These are phyloP conservation scores for Spathaspora girioi DNA, from an alignment of 805 yeast species.

Conservation along the genomic window DNA sequence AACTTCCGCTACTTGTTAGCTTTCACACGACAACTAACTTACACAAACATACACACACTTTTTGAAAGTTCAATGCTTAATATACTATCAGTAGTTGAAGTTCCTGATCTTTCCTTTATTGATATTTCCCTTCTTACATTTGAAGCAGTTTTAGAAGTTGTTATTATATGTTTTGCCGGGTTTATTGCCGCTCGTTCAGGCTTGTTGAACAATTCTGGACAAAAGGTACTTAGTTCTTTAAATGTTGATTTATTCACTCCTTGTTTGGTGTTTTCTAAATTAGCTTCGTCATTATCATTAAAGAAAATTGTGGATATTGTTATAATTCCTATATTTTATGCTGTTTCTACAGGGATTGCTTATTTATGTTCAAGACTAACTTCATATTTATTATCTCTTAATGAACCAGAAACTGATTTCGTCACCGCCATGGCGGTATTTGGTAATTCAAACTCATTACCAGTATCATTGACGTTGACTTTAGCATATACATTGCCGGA, in stretches of 20 bases:
- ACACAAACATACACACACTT: not conserved
- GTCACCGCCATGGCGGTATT: slow-evolving; percentile 97
- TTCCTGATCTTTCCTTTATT: slow-evolving; percentile 28
- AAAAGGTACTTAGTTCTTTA: slow-evolving; percentile 68
- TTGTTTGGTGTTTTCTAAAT: slow-evolving; percentile 84
- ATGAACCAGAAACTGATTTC: slow-evolving; percentile 77
- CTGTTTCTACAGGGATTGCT: slow-evolving; percentile 77
- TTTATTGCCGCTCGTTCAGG: slow-evolving; percentile 78
- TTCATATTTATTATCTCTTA: slow-evolving; percentile 52
- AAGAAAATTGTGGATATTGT: slow-evolving; percentile 76
- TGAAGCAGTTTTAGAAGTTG: slow-evolving; percentile 89
- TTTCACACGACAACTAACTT: not conserved
- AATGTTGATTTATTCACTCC: slow-evolving; percentile 95
- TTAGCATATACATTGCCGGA: slow-evolving; percentile 73
- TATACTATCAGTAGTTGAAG: not conserved
- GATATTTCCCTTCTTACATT: slow-evolving; percentile 68
- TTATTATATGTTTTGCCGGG: slow-evolving; percentile 81
- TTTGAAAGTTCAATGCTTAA: not conserved
- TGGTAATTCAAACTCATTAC: slow-evolving; percentile 92
- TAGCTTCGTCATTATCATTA: slow-evolving; percentile 63
- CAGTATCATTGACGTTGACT: slow-evolving; percentile 85
- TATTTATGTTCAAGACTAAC: slow-evolving; percentile 56
- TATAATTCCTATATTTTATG: slow-evolving; percentile 80
- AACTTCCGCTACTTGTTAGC: not conserved
- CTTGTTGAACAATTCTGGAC: slow-evolving; percentile 66